Evolutionary conservation across 2,329 filamentous ascomycete genomes (phyloP).

Genomic region (Neophaeococcomyces mojaviensis): DNA sequence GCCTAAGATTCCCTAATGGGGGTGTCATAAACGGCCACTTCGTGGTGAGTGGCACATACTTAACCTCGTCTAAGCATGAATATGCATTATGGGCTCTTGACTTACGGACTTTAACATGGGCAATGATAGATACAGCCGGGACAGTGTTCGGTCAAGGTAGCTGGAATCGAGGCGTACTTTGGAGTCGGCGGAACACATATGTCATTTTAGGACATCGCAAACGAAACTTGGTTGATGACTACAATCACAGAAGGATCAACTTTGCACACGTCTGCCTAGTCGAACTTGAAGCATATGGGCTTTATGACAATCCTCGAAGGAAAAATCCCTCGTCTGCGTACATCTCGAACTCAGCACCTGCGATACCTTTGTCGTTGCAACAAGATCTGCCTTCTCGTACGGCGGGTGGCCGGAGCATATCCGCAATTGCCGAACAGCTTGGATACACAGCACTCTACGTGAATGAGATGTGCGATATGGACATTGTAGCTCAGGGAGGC

Average conservation of each 20-base stretch:
- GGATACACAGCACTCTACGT: slow-evolving; percentile 71
- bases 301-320: slow-evolving; percentile 90
- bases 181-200: slow-evolving; percentile 89
- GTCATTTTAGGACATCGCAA: slow-evolving; percentile 92
- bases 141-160: slow-evolving; percentile 94
- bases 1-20: slow-evolving; percentile 89
- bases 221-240: slow-evolving; percentile 89
- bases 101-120: slow-evolving; percentile 81
- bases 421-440: slow-evolving; percentile 72
- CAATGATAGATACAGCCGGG: slow-evolving; percentile 87
- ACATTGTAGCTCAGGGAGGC: slow-evolving; percentile 82
- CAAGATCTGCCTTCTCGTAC: slow-evolving; percentile 39
- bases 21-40: slow-evolving; percentile 94
- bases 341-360: slow-evolving; percentile 69
- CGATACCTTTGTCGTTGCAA: slow-evolving; percentile 50
- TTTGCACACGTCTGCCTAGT: slow-evolving; percentile 96
- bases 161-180: slow-evolving; percentile 92
- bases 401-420: slow-evolving; percentile 68
- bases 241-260: slow-evolving; percentile 95
- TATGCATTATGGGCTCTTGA: slow-evolving; percentile 96
- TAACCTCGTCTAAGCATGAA: slow-evolving; percentile 96
- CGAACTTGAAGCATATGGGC: slow-evolving; percentile 90
- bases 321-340: slow-evolving; percentile 72
- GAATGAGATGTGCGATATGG: slow-evolving; percentile 92
- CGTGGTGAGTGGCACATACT: slow-evolving; percentile 92